Percentiles rank a stretch among this genome's conserved stretches.
phyloP scores from a whole-genome alignment of 441 rosid genomes.

The Kokia cookei region DNA sequence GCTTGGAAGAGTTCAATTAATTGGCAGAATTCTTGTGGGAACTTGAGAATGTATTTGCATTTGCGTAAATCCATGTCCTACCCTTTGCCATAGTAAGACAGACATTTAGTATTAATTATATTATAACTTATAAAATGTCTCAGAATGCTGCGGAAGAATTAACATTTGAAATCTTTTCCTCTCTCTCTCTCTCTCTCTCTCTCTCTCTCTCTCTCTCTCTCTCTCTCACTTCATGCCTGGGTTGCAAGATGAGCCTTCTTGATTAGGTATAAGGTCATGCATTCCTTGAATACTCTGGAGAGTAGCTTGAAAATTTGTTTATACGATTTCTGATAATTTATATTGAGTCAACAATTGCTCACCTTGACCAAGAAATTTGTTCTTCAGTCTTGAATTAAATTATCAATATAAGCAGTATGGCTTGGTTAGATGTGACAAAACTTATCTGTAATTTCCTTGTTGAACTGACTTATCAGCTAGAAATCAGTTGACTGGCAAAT shows the following conservation, averaged over 20 bases:
- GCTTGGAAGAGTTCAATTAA: neutral
- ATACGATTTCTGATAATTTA: neutral
- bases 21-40: neutral
- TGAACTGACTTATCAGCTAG: neutral
- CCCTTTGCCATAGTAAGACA: too few species aligned
- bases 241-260: neutral
- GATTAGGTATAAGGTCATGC: neutral
- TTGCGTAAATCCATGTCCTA: neutral
- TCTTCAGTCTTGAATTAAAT: neutral
- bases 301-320: neutral
- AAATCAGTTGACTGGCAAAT: neutral
- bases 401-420: neutral
- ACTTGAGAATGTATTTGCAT: neutral
- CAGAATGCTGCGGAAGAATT: too few species aligned
- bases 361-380: neutral
- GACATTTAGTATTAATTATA: too few species aligned
- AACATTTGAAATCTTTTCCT: too few species aligned
- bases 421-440: neutral
- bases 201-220: too few species aligned
- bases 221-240: too few species aligned
- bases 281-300: neutral
- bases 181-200: too few species aligned
- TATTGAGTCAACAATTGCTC: neutral
- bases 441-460: neutral
- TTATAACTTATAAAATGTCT: too few species aligned